Base-by-base conservation (phyloP, 2,329 filamentous ascomycete species). In the Chaetomiaceae sp. region DNA sequence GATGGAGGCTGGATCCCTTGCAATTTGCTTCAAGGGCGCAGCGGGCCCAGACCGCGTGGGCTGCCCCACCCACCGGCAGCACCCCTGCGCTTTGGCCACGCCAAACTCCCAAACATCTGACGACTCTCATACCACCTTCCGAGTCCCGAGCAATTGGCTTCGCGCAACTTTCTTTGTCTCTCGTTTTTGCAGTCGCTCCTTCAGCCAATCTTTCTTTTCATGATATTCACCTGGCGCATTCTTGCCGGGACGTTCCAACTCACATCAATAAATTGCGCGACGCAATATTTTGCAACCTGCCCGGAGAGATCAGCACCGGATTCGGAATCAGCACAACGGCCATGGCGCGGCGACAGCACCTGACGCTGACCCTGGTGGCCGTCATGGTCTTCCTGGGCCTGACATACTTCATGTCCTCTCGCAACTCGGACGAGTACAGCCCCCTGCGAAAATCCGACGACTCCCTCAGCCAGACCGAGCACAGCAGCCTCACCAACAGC, bases 371-470 rank as follows among this genome's bases (percentile, higher is more conserved):
- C 46, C 64, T 85, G 58, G 65, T 85, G 60, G 75, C 76, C 60
- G 73, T 83, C 60, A 72, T 78, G 54, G 69, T 79, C 57, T 76
- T 85, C 63, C 71, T 82, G 50, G 76, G 80, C 63, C 60, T 88
- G 53, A 78, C 80, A 37, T 79, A 85, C 59, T 73, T 81, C 58
- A 79, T 84, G 60, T 79, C 83, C 2, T 49, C 39, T 43, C 38
- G 47, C 43, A 25, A 19, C 29, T 51, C 50, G 23, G 36, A 15
- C 20, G 14, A 46, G 20, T 29, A 44, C 44, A 31, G 51, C 29
- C 34, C 54, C 34, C 51, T 22, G 19, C 42, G 29, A 46, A 44
- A 43, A 39, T 25, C 38, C 42, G 40, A 46, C 27, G 49, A 44
- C 29, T 31, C 14, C 4, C 31, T 42, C 36, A 36, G 29, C 39